Base-by-base conservation (phyloP, 75 land plant genomes). In the Cunninghamia lanceolata region DNA sequence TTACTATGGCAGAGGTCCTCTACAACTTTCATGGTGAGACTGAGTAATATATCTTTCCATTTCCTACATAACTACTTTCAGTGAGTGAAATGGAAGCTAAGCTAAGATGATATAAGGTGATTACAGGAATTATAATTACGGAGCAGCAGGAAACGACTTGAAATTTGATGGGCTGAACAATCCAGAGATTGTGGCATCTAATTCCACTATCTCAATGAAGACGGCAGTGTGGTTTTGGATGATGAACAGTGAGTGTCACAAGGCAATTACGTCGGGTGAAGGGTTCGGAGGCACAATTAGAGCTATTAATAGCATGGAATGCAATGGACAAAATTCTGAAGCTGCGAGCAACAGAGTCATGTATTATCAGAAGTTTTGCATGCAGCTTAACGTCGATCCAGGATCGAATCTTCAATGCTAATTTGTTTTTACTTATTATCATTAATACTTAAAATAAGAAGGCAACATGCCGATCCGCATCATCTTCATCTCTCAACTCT, bases 211-310 rank as follows among this genome's bases (percentile, higher is more conserved):
- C n/a, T n/a, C n/a, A n/a, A n/a, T n/a, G n/a, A n/a, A n/a, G n/a
- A n/a, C n/a, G n/a, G n/a, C n/a, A n/a, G n/a, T n/a, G n/a, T n/a
- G n/a, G n/a, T n/a, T n/a, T n/a, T n/a, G n/a, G n/a, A n/a, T n/a
- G n/a, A n/a, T n/a, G n/a, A n/a, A n/a, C n/a, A n/a, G n/a, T 34
- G 42, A 82, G 25, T 43, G 83, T 39, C 83, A 82, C 47, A 17
- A n/a, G 2, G 83, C 52, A 21, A 82, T 74, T 13, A 74, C 77
- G 11, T 35, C 50, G 3, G 83, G 83, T 10, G 5, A 46, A 25
- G 83, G 83, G 15, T 82, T 82, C 83, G 83, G 83, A 28, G 46
- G 1, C 28, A 82, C 83, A 10, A 82, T 82, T 39, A 45, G 43
- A n/a, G 83, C 83, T 39, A 82, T 82, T 50, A 82, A 45, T 30